Evolutionary conservation across 495 filamentous ascomycete species (phyloP).

Genomic region (Aspergillus asperescens): DNA sequence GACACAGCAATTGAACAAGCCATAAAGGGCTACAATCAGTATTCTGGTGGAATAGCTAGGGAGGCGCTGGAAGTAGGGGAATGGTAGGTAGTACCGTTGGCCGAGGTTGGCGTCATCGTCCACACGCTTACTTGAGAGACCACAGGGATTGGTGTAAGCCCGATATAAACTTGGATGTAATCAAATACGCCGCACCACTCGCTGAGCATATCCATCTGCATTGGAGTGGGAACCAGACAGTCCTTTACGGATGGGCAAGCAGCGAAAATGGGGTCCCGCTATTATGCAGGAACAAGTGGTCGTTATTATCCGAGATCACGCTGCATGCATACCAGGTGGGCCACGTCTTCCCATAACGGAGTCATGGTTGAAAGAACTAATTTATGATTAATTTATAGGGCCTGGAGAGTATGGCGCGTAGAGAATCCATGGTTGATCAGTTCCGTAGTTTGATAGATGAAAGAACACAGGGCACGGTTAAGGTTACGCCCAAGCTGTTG

Average conservation of each 20-base stretch:
- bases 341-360: background rate
- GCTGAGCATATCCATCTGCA: background rate
- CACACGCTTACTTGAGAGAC: background rate
- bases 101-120: background rate
- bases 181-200: background rate
- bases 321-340: conserved; percentile 1
- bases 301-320: background rate
- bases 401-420: background rate
- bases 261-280: background rate
- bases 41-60: background rate
- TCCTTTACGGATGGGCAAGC: conserved; percentile 1
- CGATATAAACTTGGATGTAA: background rate
- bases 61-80: background rate
- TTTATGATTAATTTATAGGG: background rate
- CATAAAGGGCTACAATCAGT: background rate
- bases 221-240: conserved; percentile 1
- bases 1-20: background rate
- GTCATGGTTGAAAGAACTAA: no score
- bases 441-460: background rate
- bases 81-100: background rate
- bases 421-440: background rate
- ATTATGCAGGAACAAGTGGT: background rate
- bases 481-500: background rate
- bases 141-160: conserved; percentile 1
- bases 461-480: background rate